Base-by-base conservation (phyloP, 805 yeast genomes). In the Cyberlindnera subsufficiens region DNA sequence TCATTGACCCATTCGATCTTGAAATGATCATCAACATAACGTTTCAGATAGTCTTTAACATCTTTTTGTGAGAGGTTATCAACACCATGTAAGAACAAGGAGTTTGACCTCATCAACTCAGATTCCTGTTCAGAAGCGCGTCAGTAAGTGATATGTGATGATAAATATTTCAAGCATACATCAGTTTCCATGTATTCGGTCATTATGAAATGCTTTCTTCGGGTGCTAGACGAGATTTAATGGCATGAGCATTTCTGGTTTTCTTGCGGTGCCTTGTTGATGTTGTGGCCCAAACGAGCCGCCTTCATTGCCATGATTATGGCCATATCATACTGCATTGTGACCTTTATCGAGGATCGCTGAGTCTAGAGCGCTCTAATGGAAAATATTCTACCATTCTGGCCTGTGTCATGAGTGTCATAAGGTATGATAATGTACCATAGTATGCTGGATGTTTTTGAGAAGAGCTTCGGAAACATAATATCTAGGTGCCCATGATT, bases 1-100 rank as follows among this genome's bases (percentile, higher is more conserved):
- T 58, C 62, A 38, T 58, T 55, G 22, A 58, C 49, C 62, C 62
- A 58, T 33, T 58, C 60, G 14, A 56, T 32, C 19, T 47, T 54
- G 40, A 52, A 54, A 9, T 42, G 39, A 14, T 47, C 44, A 2
- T 49, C 50, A 4, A 52, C 41, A 37, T 38, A 42, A 14, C 39
- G 40, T 14, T 47, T 47, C n/a, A 54, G 19, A 32, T 56, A 58
- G 5, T 30, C 29, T 27, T 51, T 55, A 17, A 58, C 35, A 11
- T 52, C 49, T 4, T 46, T 31, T 6, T 59, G 53, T 9, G 62
- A 58, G 17, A 56, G 46, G 20, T 54, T 49, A 41, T 58, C 60
- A 13, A 58, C 60, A 14, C 62, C 62, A 41, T 43, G 40, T 6
- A 58, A 14, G 43, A 51, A 54, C 1, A 58, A 16, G 1, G 59